Base-by-base conservation (phyloP, 805 yeast species). In the Pichia phayaonensis region DNA sequence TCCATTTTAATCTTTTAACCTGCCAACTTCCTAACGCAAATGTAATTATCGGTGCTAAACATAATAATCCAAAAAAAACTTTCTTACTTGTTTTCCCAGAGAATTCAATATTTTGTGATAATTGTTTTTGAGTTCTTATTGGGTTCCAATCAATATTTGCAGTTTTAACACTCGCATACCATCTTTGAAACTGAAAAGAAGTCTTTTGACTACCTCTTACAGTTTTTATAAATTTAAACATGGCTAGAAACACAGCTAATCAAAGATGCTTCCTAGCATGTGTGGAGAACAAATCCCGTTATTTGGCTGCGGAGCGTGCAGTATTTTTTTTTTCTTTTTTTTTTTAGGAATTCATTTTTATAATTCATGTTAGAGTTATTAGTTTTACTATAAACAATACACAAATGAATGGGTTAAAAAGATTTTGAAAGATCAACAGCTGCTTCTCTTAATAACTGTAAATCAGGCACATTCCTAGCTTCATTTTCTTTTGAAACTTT, bases 1-100 rank as follows among this genome's bases (percentile, higher is more conserved):
- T 94, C 99, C 99, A 94, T 53, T 79, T 74, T 46, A 94, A 70
- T 56, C 99, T 74, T 59, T 79, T 73, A 44, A 87, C 81, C 70
- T 94, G 99, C 99, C 99, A 94, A 50, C 90, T 78, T 2, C 98
- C 99, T 42, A 94, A 70, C 44, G 82, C 83, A 63, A 92, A 86
- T 12, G 96, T 80, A 2, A 90, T 75, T 1, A 90, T 74, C 0
- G 99, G 99, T 84, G 95, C 92, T 21, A 92, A 79, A 27, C 81
- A 75, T 42, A 79, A 58, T 20, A 79, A 59, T 0, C 60, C 64
- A 45, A 69, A 59, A 12, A 69, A 65, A 11, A 67, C 61, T 15
- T 55, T 54, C 38, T 66, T 59, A 15, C 64, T 50, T 12, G 50
- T 56, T 22, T 53, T 56, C 1, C 62, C 56, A 18, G 56, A 54